Base-by-base conservation (phyloP, 441 rosid genomes). In the Populus trichocarpa region DNA sequence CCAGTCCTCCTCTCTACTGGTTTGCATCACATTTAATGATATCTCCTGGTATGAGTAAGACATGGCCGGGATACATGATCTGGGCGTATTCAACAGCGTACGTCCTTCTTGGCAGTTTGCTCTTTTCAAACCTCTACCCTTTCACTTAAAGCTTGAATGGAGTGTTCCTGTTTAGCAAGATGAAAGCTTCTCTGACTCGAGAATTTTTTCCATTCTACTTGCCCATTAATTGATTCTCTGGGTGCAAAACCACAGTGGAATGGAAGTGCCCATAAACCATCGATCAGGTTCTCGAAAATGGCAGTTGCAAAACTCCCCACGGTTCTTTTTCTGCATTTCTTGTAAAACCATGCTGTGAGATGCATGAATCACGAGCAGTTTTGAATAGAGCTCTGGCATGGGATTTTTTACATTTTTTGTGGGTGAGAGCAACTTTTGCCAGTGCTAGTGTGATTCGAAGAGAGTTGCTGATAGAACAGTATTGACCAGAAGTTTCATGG, bases 51-150 rank as follows among this genome's bases (percentile, higher is more conserved):
- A 73, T 25, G 57, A 73, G 80, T 22, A 82, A 81, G 80, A 85
- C 73, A 82, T 90, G 94, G 46, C 46, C 46, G 93, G 96, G 87
- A 14, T 87, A 91, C 82, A 57, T 89, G 81, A 90, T 91, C 65
- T 87, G 96, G 94, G 84, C 87, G 53, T 94, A 92, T 69, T 90
- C 85, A 79, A 82, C 76, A 20, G 93, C 96, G 50, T 92, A 89
- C 80, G 87, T 90, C 81, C 97, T 96, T 75, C 91, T 96, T 2
- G 99, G 98, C 68, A 84, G 93, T 83, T 76, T 94, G 79, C 96
- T 94, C 76, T 94, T 96, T 84, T 83, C 99, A 18, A 96, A 92
- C 86, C 92, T 96, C 87, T 92, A 93, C 74, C 99, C 98, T 23
- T 93, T 92, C 85, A 96, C 99, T 74, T 93, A 89, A 91, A 20